Evolutionary conservation across 352 stramenopile species (phyloP), one percentile per base, ranked within the genome.

Genomic region (Phytopythium oedochilum): DNA sequence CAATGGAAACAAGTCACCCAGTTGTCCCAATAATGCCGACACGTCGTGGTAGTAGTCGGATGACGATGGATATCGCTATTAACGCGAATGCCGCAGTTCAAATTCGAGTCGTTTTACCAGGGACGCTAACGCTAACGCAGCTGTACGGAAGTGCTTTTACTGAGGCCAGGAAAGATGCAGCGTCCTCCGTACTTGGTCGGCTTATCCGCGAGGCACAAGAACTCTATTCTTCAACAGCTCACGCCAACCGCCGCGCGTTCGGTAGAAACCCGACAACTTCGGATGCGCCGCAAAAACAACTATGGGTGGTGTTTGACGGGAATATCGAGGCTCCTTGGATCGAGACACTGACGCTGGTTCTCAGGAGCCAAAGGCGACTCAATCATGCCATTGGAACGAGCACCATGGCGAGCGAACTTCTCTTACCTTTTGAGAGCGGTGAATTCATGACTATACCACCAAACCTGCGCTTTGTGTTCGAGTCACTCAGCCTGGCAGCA

Each of bases 391-490:
- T 42, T 42, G n/a, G 8, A 32, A 14, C 25, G 45, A 25, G 32
- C 10, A 4, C 26, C n/a, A 8, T 26, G 9, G 12, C 40, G 14
- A 38, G 46, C 2, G 17, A 44, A 0, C 15, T 74, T 9, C 14
- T 81, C 1, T 45, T 53, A 2, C 46, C 50, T 10, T 81, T 85
- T 20, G 18, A 70, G 17, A 68, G 79, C 32, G 69, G 73, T 5
- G 71, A 74, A 42, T 76, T 81, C 53, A 83, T 87, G 73, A 85
- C 72, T 0, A 36, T 85, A 1, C 76, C 81, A 2, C 75, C 79
- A 3, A 88, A 89, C 23, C 25, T 92, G 15, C 78, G 70, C 0
- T 72, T 92, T 25, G 2, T 85, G 0, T 89, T 90, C 29, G 83
- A 92, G 53, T 68, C 75, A 0, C 43, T 80, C 11, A 58, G 63